Evolutionary conservation across 1,139 yeast genomes (phyloP).

Genomic region (Torulaspora globosa): DNA sequence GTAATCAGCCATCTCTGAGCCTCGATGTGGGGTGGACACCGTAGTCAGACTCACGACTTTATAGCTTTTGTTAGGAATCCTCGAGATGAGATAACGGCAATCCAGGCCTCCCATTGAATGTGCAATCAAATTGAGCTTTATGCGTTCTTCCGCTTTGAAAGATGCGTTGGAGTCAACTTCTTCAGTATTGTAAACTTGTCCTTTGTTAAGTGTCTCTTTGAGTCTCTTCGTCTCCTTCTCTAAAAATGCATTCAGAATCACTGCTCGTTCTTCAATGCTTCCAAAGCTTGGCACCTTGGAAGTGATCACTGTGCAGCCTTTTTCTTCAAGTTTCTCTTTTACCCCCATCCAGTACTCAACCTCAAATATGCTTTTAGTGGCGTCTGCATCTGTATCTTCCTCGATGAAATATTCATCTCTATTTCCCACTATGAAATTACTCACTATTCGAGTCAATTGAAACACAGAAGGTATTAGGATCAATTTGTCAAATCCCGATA

Average conservation of each 20-base stretch:
- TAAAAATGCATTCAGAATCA: conserved; percentile 51
- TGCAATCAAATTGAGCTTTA: conserved; percentile 71
- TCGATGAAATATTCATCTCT: conserved; percentile 26
- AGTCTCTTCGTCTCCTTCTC: conserved; percentile 42
- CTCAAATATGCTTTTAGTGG: conserved; percentile 39
- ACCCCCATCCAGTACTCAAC: conserved; percentile 83
- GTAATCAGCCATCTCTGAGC: conserved; percentile 79
- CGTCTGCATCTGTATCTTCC: conserved; percentile 23
- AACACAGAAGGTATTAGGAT: conserved; percentile 46
- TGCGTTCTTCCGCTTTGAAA: conserved; percentile 25
- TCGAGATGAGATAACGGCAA: conserved; percentile 66
- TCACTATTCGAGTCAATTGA: conserved; percentile 31
- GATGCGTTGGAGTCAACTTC: conserved; percentile 16
- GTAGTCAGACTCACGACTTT: conserved; percentile 73
- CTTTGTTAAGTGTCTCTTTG: conserved; percentile 33
- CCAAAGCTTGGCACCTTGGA: conserved; percentile 85
- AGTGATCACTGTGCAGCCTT: conserved; percentile 66
- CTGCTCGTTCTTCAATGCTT: conserved; percentile 65
- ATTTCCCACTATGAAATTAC: conserved; percentile 21
- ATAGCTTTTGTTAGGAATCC: conserved; percentile 46
- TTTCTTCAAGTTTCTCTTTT: conserved; percentile 51
- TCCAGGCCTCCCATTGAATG: conserved; percentile 96
- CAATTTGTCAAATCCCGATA: conserved; percentile 71
- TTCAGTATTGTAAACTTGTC: conserved; percentile 37
- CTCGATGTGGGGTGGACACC: conserved; percentile 82